phyloP scores from a whole-genome alignment of 345 rosid species.

The Noccaea caerulescens region DNA sequence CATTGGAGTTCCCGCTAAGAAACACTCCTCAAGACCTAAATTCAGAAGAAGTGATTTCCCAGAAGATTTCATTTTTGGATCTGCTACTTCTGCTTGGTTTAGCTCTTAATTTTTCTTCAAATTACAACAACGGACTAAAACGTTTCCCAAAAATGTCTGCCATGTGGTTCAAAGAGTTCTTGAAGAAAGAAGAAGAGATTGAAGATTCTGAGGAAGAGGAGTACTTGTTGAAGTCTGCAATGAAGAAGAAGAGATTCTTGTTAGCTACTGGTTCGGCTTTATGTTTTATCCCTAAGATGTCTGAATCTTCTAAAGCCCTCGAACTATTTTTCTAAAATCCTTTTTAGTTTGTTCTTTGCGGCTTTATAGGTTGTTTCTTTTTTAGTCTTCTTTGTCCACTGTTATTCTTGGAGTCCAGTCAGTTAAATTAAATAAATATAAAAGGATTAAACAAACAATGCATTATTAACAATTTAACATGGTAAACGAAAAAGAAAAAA shows the following conservation, averaged over 20 bases:
- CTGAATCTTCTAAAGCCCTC: conserved; percentile 44
- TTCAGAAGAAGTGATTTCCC: conserved; percentile 43
- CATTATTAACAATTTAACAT: background rate
- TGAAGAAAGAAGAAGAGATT: conserved; percentile 47
- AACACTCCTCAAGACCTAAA: conserved; percentile 27
- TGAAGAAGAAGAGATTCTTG: conserved; percentile 41
- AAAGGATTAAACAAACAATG: background rate
- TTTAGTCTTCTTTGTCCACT: background rate
- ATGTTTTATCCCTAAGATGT: conserved; percentile 42
- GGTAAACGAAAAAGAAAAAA: background rate
- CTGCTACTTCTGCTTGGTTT: conserved; percentile 48
- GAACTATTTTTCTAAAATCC: conserved; percentile 36
- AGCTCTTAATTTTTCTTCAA: background rate
- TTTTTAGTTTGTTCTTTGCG: conserved; percentile 6
- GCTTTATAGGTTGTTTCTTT: background rate
- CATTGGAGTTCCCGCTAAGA: conserved; percentile 32
- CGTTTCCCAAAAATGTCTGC: conserved; percentile 68
- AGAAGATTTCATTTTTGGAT: conserved; percentile 44
- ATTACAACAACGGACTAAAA: conserved; percentile 56
- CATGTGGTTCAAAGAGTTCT: conserved; percentile 62
- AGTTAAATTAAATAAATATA: background rate
- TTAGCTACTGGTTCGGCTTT: conserved; percentile 39
- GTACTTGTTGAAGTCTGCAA: conserved; percentile 30
- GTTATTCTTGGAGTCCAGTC: background rate
- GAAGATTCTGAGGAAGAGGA: conserved; percentile 40